Evolutionary conservation across 2,329 filamentous ascomycete genomes (phyloP).

Genomic region (Sporothrix dimorphospora): DNA sequence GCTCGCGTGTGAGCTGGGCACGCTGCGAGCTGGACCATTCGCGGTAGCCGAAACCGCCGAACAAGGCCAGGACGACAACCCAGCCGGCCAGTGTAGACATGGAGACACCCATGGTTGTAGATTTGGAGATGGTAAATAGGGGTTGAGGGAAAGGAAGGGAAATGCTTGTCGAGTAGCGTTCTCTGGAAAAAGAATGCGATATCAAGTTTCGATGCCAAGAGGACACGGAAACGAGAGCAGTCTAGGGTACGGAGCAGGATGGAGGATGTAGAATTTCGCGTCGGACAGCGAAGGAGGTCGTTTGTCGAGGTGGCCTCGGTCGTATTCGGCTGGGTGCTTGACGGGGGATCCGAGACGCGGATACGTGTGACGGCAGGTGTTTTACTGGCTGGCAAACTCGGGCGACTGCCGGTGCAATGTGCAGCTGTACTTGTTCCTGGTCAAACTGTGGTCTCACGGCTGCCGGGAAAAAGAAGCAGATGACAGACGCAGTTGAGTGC

Average conservation of each 20-base stretch:
- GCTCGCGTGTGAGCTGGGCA: slow-evolving; percentile 33
- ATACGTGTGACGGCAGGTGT: slow-evolving; percentile 18
- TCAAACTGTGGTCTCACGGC: slow-evolving; percentile 6
- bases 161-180: not conserved
- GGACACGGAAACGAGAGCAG: not conserved
- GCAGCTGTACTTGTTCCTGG: slow-evolving; percentile 3
- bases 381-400: not conserved
- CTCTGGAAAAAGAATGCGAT: not conserved
- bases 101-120: slow-evolving; percentile 41
- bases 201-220: slow-evolving; percentile 1
- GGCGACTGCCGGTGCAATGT: not conserved
- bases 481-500: not conserved
- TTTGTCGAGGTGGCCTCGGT: slow-evolving; percentile 11
- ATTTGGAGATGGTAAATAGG: not conserved
- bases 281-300: slow-evolving; percentile 13
- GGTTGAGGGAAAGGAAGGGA: not conserved
- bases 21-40: slow-evolving; percentile 36
- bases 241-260: not conserved
- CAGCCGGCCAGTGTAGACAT: slow-evolving; percentile 44
- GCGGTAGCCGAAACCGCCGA: slow-evolving; percentile 36
- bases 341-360: slow-evolving; percentile 13
- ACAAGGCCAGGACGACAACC: slow-evolving; percentile 38
- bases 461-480: not conserved
- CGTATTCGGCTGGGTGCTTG: not conserved
- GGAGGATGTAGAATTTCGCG: not conserved